Base-by-base conservation (phyloP, 2,329 filamentous ascomycete species). In the Akanthomyces muscarius region DNA sequence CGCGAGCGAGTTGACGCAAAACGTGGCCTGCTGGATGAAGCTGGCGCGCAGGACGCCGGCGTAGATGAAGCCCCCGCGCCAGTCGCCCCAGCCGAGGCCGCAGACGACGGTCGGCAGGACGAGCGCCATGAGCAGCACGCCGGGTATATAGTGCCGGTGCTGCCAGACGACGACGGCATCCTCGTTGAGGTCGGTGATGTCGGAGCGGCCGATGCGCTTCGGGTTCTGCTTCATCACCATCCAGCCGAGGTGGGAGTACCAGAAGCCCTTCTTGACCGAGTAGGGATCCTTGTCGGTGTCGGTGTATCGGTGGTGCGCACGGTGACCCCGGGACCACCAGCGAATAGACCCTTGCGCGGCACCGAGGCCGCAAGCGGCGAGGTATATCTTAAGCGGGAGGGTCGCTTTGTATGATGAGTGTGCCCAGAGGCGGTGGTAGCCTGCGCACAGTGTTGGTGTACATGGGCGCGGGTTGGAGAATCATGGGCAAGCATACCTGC, bases 221-320 rank as follows among this genome's bases (percentile, higher is more conserved):
- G 91, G 91, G 81, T 96, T 94, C 80, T 96, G 91, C 83, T 94
- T 94, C 84, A 96, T 87, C 72, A 96, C 78, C 90, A 96, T 95
- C 91, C 91, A 96, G 71, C 91, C 91, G 63, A 96, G 81, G 79
- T 78, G 73, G 18, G 86, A 92, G 84, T 93, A 94, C 69, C 92
- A 78, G 57, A 95, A 83, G 69, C 91, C 91, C 83, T 96, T 96
- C 78, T 90, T 88, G 70, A 96, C 91, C 28, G 90, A 93, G 82
- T 96, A 96, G 55, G 91, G 92, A 69, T 96, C 92, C 82, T 95
- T 95, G 42, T 93, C 90, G 71, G 91, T 96, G 74, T 96, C 92
- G 80, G 92, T 96, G 76, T 95, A 96, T 71, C 92, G 86, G 83
- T 96, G 91, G 77, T 96, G 91, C 71, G 91, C 89, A 69, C 92